phyloP scores from a whole-genome alignment of 495 filamentous ascomycete species.

The Tirmania nivea region DNA sequence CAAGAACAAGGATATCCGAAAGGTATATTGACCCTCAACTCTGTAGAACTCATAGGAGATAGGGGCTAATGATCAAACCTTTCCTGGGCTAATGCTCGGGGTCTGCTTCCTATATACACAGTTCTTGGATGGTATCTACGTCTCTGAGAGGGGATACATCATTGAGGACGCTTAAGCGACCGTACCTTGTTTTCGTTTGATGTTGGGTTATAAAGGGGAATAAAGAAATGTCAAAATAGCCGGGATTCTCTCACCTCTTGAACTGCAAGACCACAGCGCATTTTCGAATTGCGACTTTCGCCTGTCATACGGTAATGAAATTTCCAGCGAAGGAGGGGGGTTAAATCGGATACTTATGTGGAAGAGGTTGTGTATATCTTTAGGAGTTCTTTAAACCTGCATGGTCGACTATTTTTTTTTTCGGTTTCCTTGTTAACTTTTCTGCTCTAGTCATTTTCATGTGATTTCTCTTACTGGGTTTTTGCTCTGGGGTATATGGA shows the following conservation, averaged over 20 bases:
- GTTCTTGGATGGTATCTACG: slow-evolving; percentile 99
- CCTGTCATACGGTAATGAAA: background rate
- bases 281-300: background rate
- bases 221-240: background rate
- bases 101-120: slow-evolving; percentile 19
- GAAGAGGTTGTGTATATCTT: background rate
- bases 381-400: background rate
- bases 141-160: slow-evolving; percentile 92
- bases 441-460: background rate
- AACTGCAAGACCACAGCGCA: background rate
- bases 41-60: background rate
- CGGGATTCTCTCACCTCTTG: background rate
- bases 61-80: background rate
- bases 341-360: background rate
- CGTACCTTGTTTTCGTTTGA: background rate
- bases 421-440: background rate
- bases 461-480: background rate
- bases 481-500: background rate
- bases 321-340: background rate
- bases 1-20: slow-evolving; percentile 99
- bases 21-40: slow-evolving; percentile 33
- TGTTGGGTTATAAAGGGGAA: background rate
- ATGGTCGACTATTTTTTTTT: background rate
- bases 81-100: background rate
- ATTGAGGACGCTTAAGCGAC: slow-evolving; percentile 36